Conservation (phyloP, 257 asterid genomes). For the Salvia hispanica region DNA sequence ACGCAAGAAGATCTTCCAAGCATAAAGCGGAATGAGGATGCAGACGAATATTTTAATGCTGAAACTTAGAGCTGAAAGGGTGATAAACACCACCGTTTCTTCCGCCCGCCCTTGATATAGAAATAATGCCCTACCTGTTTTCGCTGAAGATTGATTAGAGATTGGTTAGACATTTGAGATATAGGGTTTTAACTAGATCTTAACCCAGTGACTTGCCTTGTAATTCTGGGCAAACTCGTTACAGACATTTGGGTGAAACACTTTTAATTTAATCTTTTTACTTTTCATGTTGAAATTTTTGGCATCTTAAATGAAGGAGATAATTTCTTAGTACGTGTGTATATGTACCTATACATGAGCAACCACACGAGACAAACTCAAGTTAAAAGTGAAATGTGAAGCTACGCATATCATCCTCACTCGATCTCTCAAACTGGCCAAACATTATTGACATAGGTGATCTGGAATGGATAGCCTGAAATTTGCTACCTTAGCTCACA, state of each 20-base stretch:
- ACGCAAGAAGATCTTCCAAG: slow-evolving; percentile 49
- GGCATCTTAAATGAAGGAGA: not conserved
- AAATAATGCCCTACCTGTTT: slow-evolving; percentile 32
- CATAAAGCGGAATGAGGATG: slow-evolving; percentile 58
- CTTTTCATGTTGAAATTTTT: not conserved
- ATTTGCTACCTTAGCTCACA: slow-evolving; percentile 84
- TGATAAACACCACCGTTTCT: slow-evolving; percentile 8
- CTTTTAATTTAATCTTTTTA: not conserved
- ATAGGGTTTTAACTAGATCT: slow-evolving; percentile 32
- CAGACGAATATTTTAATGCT: not conserved
- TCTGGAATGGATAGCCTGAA: slow-evolving; percentile 63
- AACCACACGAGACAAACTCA: not conserved
- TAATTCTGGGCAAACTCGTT: slow-evolving; percentile 33
- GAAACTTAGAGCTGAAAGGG: slow-evolving; percentile 25
- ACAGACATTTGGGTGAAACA: slow-evolving; percentile 14
- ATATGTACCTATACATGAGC: too few relatives aligned
- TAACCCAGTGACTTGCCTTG: slow-evolving; percentile 39
- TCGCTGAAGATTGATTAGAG: slow-evolving; percentile 10
- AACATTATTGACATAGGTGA: not conserved
- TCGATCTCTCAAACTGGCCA: slow-evolving; percentile 41
- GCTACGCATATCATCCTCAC: slow-evolving; percentile 43
- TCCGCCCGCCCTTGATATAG: slow-evolving; percentile 23
- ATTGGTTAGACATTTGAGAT: slow-evolving; percentile 37
- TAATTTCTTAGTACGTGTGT: not conserved
- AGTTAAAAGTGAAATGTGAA: not conserved